These are phyloP conservation scores for Aspergillus spinulosporus DNA, from an alignment of 2,329 filamentous ascomycete genomes.

Conservation along the genomic window DNA sequence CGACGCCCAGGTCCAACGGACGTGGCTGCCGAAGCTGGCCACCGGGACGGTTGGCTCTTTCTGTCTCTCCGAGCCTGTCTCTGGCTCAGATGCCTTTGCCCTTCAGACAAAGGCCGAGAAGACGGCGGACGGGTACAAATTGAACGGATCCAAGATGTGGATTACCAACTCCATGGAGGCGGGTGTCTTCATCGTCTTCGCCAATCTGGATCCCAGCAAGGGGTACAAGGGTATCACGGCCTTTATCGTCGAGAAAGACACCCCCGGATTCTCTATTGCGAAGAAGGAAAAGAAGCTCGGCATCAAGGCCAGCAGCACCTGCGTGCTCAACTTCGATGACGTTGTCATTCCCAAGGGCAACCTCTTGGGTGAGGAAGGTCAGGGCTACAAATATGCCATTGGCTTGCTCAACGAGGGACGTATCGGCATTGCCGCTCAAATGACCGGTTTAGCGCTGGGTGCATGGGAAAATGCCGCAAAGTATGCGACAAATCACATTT, in stretches of 20 bases:
- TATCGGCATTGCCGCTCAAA: conserved; percentile 97
- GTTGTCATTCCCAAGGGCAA: conserved; percentile 86
- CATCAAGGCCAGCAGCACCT: conserved; percentile 93
- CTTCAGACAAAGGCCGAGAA: conserved; percentile 86
- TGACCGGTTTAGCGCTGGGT: conserved; percentile 93
- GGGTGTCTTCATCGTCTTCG: conserved; percentile 95
- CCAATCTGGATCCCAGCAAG: conserved; percentile 87
- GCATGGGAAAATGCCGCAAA: conserved; percentile 91
- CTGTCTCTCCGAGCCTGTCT: conserved; percentile 88
- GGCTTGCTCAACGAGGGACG: conserved; percentile 90
- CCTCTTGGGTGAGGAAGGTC: conserved; percentile 82
- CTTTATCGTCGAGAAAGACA: conserved; percentile 89
- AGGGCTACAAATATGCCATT: conserved; percentile 98
- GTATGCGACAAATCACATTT: conserved; percentile 41
- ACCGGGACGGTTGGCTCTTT: conserved; percentile 89
- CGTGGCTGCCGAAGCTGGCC: conserved; percentile 85
- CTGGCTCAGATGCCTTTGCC: conserved; percentile 93
- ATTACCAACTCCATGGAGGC: conserved; percentile 97
- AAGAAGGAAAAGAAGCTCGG: conserved; percentile 99
- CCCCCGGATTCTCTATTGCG: conserved; percentile 85
- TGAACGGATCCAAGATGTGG: conserved; percentile 98
- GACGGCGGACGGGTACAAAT: conserved; percentile 78
- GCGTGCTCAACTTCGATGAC: conserved; percentile 96
- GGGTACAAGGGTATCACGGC: conserved; percentile 97
- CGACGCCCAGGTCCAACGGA: conserved; percentile 72